A percentile compares a stretch with the other conserved stretches of the same genome.
Conservation (phyloP, 2,329 filamentous ascomycete genomes). For the Fusarium sp. region DNA sequence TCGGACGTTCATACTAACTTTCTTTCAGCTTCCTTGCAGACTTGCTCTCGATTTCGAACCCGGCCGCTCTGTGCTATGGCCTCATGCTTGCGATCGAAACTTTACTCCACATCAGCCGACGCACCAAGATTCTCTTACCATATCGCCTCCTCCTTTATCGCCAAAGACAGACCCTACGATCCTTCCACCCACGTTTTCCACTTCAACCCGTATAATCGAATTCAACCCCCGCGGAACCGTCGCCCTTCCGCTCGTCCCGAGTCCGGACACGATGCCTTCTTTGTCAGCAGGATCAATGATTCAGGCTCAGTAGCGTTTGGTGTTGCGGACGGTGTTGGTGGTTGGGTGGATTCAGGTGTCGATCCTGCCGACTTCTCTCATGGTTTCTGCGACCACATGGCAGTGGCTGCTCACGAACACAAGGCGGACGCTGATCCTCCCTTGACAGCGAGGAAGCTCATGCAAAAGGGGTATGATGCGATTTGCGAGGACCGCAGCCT, state of each 20-base stretch:
- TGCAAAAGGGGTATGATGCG: slow-evolving; percentile 86
- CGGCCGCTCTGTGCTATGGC: slow-evolving; percentile 26
- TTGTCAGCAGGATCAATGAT: slow-evolving; percentile 83
- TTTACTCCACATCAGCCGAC: slow-evolving; percentile 40
- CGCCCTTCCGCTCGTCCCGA: slow-evolving; percentile 66
- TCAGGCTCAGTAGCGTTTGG: slow-evolving; percentile 82
- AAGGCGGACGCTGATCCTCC: slow-evolving; percentile 48
- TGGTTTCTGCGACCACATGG: slow-evolving; percentile 93
- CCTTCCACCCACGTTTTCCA: slow-evolving; percentile 76
- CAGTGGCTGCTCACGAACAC: slow-evolving; percentile 74
- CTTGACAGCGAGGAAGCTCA: slow-evolving; percentile 73
- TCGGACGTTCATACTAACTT: slow-evolving; percentile 17
- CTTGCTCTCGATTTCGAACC: slow-evolving; percentile 11
- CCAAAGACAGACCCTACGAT: slow-evolving; percentile 76
- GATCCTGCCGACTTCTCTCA: slow-evolving; percentile 97
- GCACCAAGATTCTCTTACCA: slow-evolving; percentile 69
- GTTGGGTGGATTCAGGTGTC: slow-evolving; percentile 92
- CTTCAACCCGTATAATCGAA: slow-evolving; percentile 74
- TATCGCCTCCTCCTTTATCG: slow-evolving; percentile 79
- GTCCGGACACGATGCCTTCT: slow-evolving; percentile 96
- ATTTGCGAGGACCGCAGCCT: slow-evolving; percentile 80
- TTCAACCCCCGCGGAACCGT: slow-evolving; percentile 57
- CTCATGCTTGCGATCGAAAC: slow-evolving; percentile 30
- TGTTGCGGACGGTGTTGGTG: slow-evolving; percentile 93
- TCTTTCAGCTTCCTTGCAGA: slow-evolving; percentile 25